Base-by-base conservation (phyloP, 1,284 basidiomycete species). In the Porogramme epimiltina region DNA sequence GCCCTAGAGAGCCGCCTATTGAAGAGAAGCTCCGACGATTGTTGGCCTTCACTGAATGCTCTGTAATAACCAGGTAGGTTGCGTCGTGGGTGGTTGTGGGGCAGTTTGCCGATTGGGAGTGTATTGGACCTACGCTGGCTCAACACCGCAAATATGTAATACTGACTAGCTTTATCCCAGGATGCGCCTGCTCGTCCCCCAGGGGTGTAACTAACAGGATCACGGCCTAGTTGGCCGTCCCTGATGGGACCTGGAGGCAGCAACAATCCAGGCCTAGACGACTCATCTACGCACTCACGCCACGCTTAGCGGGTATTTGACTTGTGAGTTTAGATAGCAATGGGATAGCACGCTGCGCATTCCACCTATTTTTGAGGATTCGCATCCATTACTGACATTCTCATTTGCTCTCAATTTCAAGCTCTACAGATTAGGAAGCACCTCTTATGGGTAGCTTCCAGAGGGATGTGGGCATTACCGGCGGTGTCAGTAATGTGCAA, bases 391-490 rank as follows among this genome's bases (percentile, higher is more conserved):
- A 79, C 62, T 92, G 3, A 72, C 84, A 3, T 87, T 85, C 19
- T 75, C 81, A 0, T 72, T 89, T 2, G 86, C 87, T 0, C 69
- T 76, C 19, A 77, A 79, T 34, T 77, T 87, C 20, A 89, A 92
- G 60, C 77, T 93, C 39, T 91, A 91, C 58, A 90, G 91, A 0
- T 71, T 93, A 89, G 3, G 89, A 93, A 66, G 80, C 83, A 19
- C 76, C 89, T 25, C 77, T 85, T 1, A 81, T 78, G 60, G 82
- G 82, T 56, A 84, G 85, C 4, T 86, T 87, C 66, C 70, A 87
- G 33, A 74, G 87, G 13, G 77, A 87, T 56, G 70, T 85, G 22
- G 78, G 76, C 15, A 72, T 74, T 1, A 66, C 77, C 52, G 80
- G 79, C 2, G 77, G 76, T 2, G 56, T 67, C 24, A 82, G 84